Evolutionary conservation across 208 protist genomes (phyloP), one percentile per base, ranked within the genome.

Genomic region (Crithidia brevicula): DNA sequence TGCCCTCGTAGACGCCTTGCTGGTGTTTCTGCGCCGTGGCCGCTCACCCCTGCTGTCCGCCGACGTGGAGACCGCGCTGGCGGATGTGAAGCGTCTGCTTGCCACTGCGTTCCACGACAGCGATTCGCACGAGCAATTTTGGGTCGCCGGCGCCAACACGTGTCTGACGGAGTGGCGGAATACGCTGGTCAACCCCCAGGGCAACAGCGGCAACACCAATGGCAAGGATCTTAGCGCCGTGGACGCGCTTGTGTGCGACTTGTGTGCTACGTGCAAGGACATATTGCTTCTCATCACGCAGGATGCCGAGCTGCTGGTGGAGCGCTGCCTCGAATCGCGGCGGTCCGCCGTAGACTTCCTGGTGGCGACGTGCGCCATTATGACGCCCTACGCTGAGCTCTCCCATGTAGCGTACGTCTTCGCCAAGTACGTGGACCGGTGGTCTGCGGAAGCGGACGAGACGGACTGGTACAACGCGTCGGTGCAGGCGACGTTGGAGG

Each of bases 231-330:
- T 54, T 6, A 28, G 58, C 30, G 57, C 20, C 28, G 28, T 70
- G 2, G 62, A 76, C 54, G 45, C 3, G 16, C 49, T 83, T 6
- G 79, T 84, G 3, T 67, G 79, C 38, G 72, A 86, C 36, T 54
- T 93, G n/a, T 86, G 82, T 38, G 69, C 69, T 6, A 70, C 86
- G 23, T 86, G 74, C 53, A 30, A 89, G 20, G 79, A 91, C 65
- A 34, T 94, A 13, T 74, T 96, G 23, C 49, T 93, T 8, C 79
- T 92, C 69, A 79, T 87, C 31, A 93, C 77, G 62, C 82, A 88
- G 5, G 91, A 96, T 50, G 82, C 78, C 5, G 45, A 34, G 43
- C 40, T 75, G 52, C 61, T 96, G 47, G 58, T 72, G 28, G 33
- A 86, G 36, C 77, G 73, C 20, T 96, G 91, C 53, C 23, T 53